Evolutionary conservation across 75 land plant genomes (phyloP).

Genomic region (Selaginella tamariscina): DNA sequence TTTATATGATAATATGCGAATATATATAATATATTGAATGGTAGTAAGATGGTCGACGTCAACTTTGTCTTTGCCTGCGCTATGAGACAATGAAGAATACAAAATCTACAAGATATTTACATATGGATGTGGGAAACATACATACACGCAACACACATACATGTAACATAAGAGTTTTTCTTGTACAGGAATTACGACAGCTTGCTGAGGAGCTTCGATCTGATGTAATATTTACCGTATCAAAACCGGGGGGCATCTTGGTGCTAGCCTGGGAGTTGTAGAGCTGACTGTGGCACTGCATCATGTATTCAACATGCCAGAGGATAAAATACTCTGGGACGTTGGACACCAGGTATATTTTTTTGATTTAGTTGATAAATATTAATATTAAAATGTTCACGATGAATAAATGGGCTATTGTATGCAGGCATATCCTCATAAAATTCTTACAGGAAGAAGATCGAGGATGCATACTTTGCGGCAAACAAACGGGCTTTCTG

Average conservation of each 20-base stretch:
- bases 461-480: constrained; percentile 55
- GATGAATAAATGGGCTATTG: neutral
- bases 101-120: too few species aligned
- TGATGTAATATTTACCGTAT: constrained; percentile 78
- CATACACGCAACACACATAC: too few species aligned
- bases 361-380: neutral
- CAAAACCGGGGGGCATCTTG: constrained; percentile 20
- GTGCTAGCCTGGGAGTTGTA: constrained; percentile 18
- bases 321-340: constrained; percentile 22
- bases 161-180: neutral
- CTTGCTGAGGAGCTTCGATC: constrained; percentile 77
- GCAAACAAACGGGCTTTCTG: constrained; percentile 64
- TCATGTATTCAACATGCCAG: constrained; percentile 15
- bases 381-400: neutral
- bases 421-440: constrained; percentile 64
- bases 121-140: too few species aligned
- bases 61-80: too few species aligned
- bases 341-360: constrained; percentile 20
- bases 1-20: too few species aligned
- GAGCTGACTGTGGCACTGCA: constrained; percentile 22
- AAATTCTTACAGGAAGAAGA: constrained; percentile 70
- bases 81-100: too few species aligned
- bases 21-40: too few species aligned
- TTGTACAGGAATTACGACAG: constrained; percentile 68
- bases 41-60: too few species aligned